Conservation (phyloP, 331 rosid genomes). For the Prunus yedoensis region DNA sequence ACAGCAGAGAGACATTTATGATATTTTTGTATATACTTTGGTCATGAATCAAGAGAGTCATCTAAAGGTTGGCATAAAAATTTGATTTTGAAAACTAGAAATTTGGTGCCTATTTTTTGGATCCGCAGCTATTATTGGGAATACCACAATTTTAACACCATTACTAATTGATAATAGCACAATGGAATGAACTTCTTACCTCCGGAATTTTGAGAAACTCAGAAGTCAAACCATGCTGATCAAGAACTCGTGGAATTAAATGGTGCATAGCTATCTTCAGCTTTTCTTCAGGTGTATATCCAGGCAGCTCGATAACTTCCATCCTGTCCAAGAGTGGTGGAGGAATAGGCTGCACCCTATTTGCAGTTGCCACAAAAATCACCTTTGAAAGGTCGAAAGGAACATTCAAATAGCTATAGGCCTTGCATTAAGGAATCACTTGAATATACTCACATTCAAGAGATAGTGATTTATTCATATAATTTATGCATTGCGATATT, state of each 20-base stretch:
- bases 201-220: conserved; percentile 92
- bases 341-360: conserved; percentile 91
- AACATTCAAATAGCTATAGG: conserved; percentile 86
- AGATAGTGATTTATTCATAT: neutral
- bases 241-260: conserved; percentile 94
- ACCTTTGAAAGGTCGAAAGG: conserved; percentile 96
- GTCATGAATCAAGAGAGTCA: neutral
- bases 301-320: conserved; percentile 99
- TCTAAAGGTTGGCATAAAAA: neutral
- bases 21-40: neutral
- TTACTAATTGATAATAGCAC: neutral
- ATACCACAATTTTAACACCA: neutral
- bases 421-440: conserved; percentile 54
- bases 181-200: conserved; percentile 42
- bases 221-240: conserved; percentile 85
- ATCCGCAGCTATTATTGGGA: neutral
- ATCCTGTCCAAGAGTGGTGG: conserved; percentile 95
- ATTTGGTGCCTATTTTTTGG: neutral
- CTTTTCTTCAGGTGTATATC: conserved; percentile 95
- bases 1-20: conserved; percentile 23
- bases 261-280: conserved; percentile 86
- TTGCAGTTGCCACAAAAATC: conserved; percentile 94
- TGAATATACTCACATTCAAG: neutral
- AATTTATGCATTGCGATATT: neutral
- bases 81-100: conserved; percentile 2